Evolutionary conservation across 805 yeast genomes (phyloP).

Genomic region (Candida sithepensis): DNA sequence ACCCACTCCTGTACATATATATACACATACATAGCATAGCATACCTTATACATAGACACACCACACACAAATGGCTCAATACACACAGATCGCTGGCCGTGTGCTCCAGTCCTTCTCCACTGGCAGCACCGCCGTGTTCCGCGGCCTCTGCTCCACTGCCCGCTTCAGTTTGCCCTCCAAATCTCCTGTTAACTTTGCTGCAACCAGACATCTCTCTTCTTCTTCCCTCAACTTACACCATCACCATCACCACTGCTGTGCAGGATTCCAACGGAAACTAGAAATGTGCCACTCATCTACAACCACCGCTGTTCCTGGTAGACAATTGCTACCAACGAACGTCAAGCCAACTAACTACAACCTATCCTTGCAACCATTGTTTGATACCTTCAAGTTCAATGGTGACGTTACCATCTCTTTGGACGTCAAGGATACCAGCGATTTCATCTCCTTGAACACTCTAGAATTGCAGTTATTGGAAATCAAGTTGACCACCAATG

Average conservation of each 20-base stretch:
- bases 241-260: slow-evolving; percentile 15
- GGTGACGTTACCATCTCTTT: slow-evolving; percentile 56
- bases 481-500: slow-evolving; percentile 12
- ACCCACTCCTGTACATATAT: not conserved
- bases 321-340: slow-evolving; percentile 37
- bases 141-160: not conserved
- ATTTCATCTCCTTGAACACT: slow-evolving; percentile 44
- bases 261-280: slow-evolving; percentile 10
- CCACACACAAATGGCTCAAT: not conserved
- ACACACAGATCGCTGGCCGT: not conserved
- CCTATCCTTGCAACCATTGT: slow-evolving; percentile 41
- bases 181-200: too few relatives aligned
- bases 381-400: slow-evolving; percentile 41
- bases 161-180: not conserved
- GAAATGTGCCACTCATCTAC: slow-evolving; percentile 13
- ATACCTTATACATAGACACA: not conserved
- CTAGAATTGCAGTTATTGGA: slow-evolving; percentile 27
- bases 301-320: slow-evolving; percentile 15
- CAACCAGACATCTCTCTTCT: not conserved
- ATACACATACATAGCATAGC: not conserved
- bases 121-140: not conserved
- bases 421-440: slow-evolving; percentile 41
- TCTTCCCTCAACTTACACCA: slow-evolving; percentile 3
- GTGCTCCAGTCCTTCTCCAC: not conserved
- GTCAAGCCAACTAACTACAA: slow-evolving; percentile 79